These are phyloP conservation scores for Pleurotus platypus DNA, from an alignment of 768 basidiomycete genomes.

Conservation along the genomic window DNA sequence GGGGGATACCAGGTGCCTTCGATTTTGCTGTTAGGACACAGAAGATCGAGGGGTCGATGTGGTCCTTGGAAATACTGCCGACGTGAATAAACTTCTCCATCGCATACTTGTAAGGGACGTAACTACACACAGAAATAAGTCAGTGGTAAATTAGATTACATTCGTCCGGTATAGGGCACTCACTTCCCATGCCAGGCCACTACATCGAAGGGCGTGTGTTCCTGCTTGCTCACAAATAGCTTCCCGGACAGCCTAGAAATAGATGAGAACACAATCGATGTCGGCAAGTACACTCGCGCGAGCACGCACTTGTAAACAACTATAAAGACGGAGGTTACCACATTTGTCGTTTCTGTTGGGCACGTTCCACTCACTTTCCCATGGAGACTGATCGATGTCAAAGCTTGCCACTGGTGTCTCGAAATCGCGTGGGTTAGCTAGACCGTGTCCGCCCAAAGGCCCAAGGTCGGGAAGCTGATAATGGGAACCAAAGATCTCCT, in stretches of 20 bases:
- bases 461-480: constrained; percentile 64
- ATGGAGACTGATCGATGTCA: constrained; percentile 58
- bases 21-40: constrained; percentile 67
- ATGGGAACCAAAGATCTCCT: constrained; percentile 62
- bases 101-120: constrained; percentile 66
- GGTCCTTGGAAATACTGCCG: constrained; percentile 64
- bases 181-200: constrained; percentile 72
- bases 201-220: constrained; percentile 70
- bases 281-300: constrained; percentile 24
- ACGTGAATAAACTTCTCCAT: constrained; percentile 61
- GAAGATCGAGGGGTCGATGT: constrained; percentile 69
- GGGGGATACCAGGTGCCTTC: constrained; percentile 51
- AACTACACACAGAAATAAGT: constrained; percentile 27
- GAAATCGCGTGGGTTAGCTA: constrained; percentile 66
- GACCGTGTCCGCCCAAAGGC: constrained; percentile 60
- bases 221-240: constrained; percentile 49
- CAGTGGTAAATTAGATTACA: not conserved
- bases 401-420: constrained; percentile 62
- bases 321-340: constrained; percentile 13
- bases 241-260: constrained; percentile 46
- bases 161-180: constrained; percentile 15
- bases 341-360: not conserved
- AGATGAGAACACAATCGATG: constrained; percentile 1
- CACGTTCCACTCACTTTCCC: constrained; percentile 42
- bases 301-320: constrained; percentile 54